Evolutionary conservation across 176 grass and related monocot species (phyloP).

Genomic region (Pharus latifolius): DNA sequence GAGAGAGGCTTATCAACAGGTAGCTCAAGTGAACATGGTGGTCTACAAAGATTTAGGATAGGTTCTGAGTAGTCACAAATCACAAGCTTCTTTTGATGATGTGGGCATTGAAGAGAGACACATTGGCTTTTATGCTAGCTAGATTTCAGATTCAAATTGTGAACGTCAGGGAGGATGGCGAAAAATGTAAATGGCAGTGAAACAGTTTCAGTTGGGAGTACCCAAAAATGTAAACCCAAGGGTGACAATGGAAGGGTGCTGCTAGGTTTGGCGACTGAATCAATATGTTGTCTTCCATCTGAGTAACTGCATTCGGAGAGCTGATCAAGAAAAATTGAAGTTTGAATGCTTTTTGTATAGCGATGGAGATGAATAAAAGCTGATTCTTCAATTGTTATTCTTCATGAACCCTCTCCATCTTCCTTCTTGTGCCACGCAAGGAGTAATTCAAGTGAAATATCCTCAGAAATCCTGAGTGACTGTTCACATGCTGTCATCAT

Average conservation of each 20-base stretch:
- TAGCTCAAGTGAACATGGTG: slow-evolving; percentile 68
- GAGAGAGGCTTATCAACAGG: slow-evolving; percentile 56
- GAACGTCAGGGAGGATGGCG: slow-evolving; percentile 5
- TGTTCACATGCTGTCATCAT: neutral
- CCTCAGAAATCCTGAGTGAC: neutral
- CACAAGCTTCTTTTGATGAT: slow-evolving; percentile 11
- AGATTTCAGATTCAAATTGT: neutral
- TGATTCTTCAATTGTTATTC: slow-evolving; percentile 12
- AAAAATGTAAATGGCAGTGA: neutral
- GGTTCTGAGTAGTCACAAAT: slow-evolving; percentile 44
- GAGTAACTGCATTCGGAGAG: neutral
- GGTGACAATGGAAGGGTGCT: neutral
- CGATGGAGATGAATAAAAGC: slow-evolving; percentile 1
- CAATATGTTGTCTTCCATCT: neutral
- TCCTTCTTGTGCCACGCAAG: neutral
- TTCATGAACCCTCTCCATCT: neutral
- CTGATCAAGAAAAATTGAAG: no score
- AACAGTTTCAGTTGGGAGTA: neutral
- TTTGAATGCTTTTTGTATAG: neutral
- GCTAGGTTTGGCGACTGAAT: neutral
- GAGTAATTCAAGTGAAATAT: neutral
- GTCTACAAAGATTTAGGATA: slow-evolving; percentile 41
- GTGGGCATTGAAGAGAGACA: neutral
- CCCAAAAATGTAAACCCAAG: neutral
- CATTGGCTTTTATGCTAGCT: slow-evolving; percentile 1